Base-by-base conservation (phyloP, 176 grass and related monocot genomes). In the Ananas comosus region DNA sequence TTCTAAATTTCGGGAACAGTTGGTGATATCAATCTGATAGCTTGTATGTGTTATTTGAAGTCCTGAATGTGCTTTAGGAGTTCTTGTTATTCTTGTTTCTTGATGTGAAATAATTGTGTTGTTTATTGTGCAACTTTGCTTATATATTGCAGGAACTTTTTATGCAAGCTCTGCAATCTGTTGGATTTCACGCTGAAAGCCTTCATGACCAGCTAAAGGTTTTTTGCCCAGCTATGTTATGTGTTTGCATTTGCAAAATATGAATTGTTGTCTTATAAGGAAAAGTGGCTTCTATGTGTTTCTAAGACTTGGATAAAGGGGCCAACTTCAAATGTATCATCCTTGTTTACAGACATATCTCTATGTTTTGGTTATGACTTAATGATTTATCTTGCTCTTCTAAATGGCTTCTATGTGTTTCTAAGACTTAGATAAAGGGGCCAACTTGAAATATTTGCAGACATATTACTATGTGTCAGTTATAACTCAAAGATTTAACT, bases 161-260 rank as follows among this genome's bases (percentile, higher is more conserved):
- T 78, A 90, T 97, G 77, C 94, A 97, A 78, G 80, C 69, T 83
- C 70, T 97, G 72, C 80, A 90, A 52, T 92, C 94, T 79, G 84
- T 90, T 77, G 88, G 89, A 23, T 97, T 97, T 83, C 79, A 78
- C 72, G 89, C 94, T 79, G 76, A 97, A 78, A 97, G 82, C 65
- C 82, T 97, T 72, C 69, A 66, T 82, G 94, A 97, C 68, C 94
- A 97, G 74, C 80, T 90, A 58, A 92, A 97, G 94, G 94, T 97
- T 82, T 65, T 76, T 54, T 50, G 68, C 65, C 70, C 13, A 76
- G 51, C 48, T 42, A 57, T 65, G 27, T 72, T 51, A 76, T 63
- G 48, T 65, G 42, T 13, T 64, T 53, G 47, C 16, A 21, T 33
- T 64, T 29, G 47, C 17, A 16, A 61, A 61, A 22, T 18, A 19